Evolutionary conservation across 2,329 filamentous ascomycete species (phyloP).

Genomic region (Volutella citrinella): DNA sequence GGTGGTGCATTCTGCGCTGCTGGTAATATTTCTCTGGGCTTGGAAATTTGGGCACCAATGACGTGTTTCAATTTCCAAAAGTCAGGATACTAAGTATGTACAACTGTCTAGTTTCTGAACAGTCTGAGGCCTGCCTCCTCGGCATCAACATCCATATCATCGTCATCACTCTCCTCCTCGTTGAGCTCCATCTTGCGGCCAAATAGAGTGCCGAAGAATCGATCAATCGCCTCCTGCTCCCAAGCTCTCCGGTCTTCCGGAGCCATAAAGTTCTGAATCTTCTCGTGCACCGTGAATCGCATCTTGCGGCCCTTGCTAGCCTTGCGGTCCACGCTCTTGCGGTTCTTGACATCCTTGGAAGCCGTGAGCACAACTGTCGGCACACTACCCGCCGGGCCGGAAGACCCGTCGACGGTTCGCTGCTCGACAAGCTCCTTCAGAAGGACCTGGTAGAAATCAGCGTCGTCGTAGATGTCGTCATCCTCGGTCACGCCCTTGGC

Average conservation of each 20-base stretch:
- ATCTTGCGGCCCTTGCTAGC: conserved; percentile 94
- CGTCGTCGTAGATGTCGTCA: conserved; percentile 79
- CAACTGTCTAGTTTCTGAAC: conserved; percentile 41
- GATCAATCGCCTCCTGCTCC: conserved; percentile 76
- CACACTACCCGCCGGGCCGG: conserved; percentile 41
- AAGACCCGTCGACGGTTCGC: conserved; percentile 67
- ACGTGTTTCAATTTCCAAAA: no score
- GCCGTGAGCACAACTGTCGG: conserved; percentile 63
- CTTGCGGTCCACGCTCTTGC: conserved; percentile 84
- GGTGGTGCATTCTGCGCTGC: conserved; percentile 36
- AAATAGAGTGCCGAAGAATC: conserved; percentile 72
- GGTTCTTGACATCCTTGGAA: conserved; percentile 73
- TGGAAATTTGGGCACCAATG: conserved; percentile 11
- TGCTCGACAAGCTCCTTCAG: conserved; percentile 93
- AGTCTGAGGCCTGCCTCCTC: conserved; percentile 53
- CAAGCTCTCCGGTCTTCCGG: conserved; percentile 78
- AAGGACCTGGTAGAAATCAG: conserved; percentile 89
- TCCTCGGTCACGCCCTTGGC: conserved; percentile 56
- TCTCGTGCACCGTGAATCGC: conserved; percentile 92
- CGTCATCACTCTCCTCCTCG: conserved; percentile 53
- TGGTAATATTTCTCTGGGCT: conserved; percentile 32
- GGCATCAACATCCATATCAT: conserved; percentile 49
- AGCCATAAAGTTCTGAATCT: conserved; percentile 97
- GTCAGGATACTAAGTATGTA: conserved; percentile 9
- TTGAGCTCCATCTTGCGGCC: conserved; percentile 66